phyloP scores from a whole-genome alignment of 345 rosid species.

The Hypericum perforatum region DNA sequence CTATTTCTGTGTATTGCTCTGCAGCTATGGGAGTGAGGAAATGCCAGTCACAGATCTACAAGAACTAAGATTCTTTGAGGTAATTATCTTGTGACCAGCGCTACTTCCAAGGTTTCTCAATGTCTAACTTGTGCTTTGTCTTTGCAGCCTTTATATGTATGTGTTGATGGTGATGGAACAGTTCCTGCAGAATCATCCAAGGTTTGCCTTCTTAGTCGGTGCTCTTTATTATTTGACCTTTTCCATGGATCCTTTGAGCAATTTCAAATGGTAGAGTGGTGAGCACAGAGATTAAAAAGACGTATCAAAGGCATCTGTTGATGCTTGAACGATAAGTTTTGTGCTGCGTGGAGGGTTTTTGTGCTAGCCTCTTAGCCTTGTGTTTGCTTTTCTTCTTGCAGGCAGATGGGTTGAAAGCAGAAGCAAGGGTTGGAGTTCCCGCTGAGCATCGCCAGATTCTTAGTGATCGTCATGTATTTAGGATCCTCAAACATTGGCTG shows the following conservation, averaged over 20 bases:
- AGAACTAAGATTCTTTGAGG: conserved; percentile 55
- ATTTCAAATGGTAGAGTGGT: too few species aligned
- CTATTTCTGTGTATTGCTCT: conserved; percentile 12
- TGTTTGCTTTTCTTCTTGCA: conserved; percentile 12
- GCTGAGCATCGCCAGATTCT: conserved; percentile 92
- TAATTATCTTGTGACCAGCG: conserved; percentile 14
- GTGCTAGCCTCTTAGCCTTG: neutral
- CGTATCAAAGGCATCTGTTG: too few species aligned
- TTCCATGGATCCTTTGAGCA: neutral
- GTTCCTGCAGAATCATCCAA: conserved; percentile 84
- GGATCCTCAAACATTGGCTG: conserved; percentile 83
- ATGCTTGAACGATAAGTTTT: too few species aligned
- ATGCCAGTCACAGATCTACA: conserved; percentile 54
- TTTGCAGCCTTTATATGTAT: conserved; percentile 70
- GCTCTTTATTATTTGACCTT: conserved; percentile 1
- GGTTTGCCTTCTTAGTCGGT: conserved; percentile 32
- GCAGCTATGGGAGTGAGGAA: conserved; percentile 84
- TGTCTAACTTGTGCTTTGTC: neutral
- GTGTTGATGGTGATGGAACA: conserved; percentile 92
- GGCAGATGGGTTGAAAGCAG: conserved; percentile 95
- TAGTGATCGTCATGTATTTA: conserved; percentile 72
- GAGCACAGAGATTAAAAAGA: too few species aligned
- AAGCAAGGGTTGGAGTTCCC: conserved; percentile 87
- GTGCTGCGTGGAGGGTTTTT: too few species aligned
- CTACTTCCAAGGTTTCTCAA: too few species aligned